Base-by-base conservation (phyloP, 2,329 filamentous ascomycete species). In the Aspergillus jensenii region DNA sequence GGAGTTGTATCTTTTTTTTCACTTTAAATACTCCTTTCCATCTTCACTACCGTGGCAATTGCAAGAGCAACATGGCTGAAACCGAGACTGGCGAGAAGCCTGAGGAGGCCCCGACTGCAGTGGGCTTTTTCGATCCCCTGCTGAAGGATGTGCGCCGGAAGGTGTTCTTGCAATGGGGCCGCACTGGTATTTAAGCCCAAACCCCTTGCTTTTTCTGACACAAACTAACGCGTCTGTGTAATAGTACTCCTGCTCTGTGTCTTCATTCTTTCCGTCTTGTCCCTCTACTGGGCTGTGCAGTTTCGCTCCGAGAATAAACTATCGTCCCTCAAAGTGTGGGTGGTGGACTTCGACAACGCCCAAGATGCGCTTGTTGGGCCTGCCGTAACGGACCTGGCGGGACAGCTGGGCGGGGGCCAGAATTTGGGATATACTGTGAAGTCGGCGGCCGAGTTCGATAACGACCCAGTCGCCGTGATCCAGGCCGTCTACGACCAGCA, bases 341-440 rank as follows among this genome's bases (percentile, higher is more conserved):
- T 88, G 2, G 85, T 89, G 27, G 84, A 88, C 67, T 87, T 88
- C 62, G 86, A 89, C 67, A 82, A 81, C 4, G 46, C 67, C 78
- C 4, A 77, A 79, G 48, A 67, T 78, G 3, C 85, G 0, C 65
- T 88, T 2, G 78, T 89, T n/a, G 86, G 86, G 1, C 84, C 83
- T 0, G 71, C 77, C 0, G 77, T 87, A 11, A 78, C 77, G 1
- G 65, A 79, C 31, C 68, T 81, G 0, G 80, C 78, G 0, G 17
- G 9, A 6, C 45, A 48, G 15, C 27, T 48, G 7, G 45, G 14
- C 15, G 15, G 12, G 27, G 21, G 31, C 8, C n/a, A 33, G 31
- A 48, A 33, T n/a, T 6, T 87, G 0, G 84, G 84, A 3, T 87
- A 79, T 66, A 73, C 66, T 0, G 75, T 83, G 39, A 73, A 81